phyloP scores from a whole-genome alignment of 129 eudicot species.

The Apium graveolens region DNA sequence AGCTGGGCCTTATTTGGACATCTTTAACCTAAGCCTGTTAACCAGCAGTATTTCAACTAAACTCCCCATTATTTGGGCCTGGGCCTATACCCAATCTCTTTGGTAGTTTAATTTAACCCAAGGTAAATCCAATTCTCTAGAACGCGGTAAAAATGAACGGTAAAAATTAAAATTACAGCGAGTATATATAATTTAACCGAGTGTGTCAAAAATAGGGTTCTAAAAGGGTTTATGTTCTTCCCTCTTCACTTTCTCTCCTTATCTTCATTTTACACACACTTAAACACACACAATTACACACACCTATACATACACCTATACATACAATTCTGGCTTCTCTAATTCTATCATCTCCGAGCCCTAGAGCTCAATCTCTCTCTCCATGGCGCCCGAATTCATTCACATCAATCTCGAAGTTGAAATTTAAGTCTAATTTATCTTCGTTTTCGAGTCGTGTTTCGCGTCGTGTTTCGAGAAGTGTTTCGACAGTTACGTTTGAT shows the following conservation, averaged over 20 bases:
- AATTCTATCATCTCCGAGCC: conserved; percentile 54
- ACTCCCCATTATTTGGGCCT: too few species aligned
- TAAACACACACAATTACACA: conserved; percentile 19
- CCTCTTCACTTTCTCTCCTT: conserved; percentile 10
- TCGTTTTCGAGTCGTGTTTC: background rate
- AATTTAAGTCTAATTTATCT: background rate
- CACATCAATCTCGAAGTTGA: conserved; percentile 20
- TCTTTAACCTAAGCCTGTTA: too few species aligned
- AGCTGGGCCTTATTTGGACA: too few species aligned
- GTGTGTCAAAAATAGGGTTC: background rate
- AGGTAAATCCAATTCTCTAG: too few species aligned
- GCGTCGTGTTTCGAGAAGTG: background rate
- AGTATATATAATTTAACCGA: background rate
- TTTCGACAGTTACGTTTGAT: conserved; percentile 18
- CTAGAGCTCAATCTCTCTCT: conserved; percentile 43
- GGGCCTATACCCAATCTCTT: too few species aligned
- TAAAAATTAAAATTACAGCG: background rate
- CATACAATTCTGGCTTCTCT: conserved; percentile 49
- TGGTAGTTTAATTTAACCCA: too few species aligned
- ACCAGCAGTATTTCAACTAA: too few species aligned
- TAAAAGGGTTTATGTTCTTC: conserved; percentile 43
- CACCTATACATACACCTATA: background rate
- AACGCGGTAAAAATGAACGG: background rate
- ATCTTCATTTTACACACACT: background rate
- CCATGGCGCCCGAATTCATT: conserved; percentile 40